Evolutionary conservation across 495 filamentous ascomycete genomes (phyloP), one percentile per base, ranked within the genome.

Genomic region (Aeminium ludgeri): DNA sequence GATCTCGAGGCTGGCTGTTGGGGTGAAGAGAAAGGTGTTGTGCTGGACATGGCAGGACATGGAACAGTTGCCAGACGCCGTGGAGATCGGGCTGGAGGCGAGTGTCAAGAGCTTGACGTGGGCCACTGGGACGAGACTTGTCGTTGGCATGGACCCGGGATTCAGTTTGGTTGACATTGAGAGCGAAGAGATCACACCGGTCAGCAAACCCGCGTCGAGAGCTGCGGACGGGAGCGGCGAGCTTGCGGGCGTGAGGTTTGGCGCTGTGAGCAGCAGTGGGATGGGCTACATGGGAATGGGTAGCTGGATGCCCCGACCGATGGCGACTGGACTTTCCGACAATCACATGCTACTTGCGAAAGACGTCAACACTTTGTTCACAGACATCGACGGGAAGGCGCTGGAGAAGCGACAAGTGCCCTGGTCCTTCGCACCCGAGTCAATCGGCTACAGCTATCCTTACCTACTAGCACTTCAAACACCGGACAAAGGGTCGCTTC

Each of bases 251-350:
- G 70, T 73, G 1, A 60, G 75, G 54, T 80, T 74, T 60, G 75
- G 62, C 27, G 78, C 66, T 43, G 82, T 71, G 65, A 74, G 69
- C 16, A 72, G 74, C 10, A 75, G 73, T 19, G 78, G 82, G 30
- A 93, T 95, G 82, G 81, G 86, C 29, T 96, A 95, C 54, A 89
- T 96, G 66, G 86, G 86, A 2, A 76, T 97, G 52, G 85, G 85
- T 8, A 76, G 83, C 7, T 86, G 78, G 65, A 80, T 84, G 20
- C 89, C 89, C 10, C 86, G 86, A 50, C 91, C 89, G 6, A 64
- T 97, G 46, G 82, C 82, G 15, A 80, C 86, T 3, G 77, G 75
- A 41, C 64, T 99, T 6, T 70, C 70, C 3, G 82, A 87, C 40
- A 85, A 82, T 0, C 73, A 95, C 52, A 70, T 95, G 49, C 58